These are phyloP conservation scores for Hansenula anomala DNA, from an alignment of 1,139 yeast species.

Conservation along the genomic window DNA sequence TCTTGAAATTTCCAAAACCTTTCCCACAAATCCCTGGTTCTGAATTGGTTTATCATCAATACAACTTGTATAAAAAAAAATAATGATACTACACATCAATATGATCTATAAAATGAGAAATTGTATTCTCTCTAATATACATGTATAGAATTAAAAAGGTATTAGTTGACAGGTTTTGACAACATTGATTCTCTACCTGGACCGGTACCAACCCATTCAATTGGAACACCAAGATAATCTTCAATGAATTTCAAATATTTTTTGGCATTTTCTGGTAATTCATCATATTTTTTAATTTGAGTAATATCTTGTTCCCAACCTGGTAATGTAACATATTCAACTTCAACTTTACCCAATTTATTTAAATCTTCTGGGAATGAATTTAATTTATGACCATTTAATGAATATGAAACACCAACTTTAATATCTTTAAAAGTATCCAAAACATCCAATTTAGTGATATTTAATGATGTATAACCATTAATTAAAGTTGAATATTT, in stretches of 20 bases:
- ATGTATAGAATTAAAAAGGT: background rate
- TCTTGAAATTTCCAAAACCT: constrained; percentile 39
- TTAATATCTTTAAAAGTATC: constrained; percentile 85
- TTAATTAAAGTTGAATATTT: constrained; percentile 87
- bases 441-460: constrained; percentile 92
- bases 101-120: too few relatives aligned
- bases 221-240: constrained; percentile 74
- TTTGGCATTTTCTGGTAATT: constrained; percentile 85
- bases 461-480: constrained; percentile 91
- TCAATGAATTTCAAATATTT: constrained; percentile 81
- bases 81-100: too few relatives aligned
- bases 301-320: constrained; percentile 94
- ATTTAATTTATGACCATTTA: constrained; percentile 68
- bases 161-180: constrained; percentile 20
- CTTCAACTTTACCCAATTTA: constrained; percentile 82
- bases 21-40: constrained; percentile 26
- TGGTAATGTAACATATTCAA: constrained; percentile 82
- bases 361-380: constrained; percentile 91
- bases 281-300: constrained; percentile 58
- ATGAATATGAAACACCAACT: constrained; percentile 77
- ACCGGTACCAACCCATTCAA: constrained; percentile 98
- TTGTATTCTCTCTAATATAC: constrained; percentile 1
- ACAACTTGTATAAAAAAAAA: constrained; percentile 32
- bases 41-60: constrained; percentile 38
- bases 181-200: constrained; percentile 92